These are phyloP conservation scores for Claviceps sorghi DNA, from an alignment of 2,329 filamentous ascomycete species.

Conservation along the genomic window DNA sequence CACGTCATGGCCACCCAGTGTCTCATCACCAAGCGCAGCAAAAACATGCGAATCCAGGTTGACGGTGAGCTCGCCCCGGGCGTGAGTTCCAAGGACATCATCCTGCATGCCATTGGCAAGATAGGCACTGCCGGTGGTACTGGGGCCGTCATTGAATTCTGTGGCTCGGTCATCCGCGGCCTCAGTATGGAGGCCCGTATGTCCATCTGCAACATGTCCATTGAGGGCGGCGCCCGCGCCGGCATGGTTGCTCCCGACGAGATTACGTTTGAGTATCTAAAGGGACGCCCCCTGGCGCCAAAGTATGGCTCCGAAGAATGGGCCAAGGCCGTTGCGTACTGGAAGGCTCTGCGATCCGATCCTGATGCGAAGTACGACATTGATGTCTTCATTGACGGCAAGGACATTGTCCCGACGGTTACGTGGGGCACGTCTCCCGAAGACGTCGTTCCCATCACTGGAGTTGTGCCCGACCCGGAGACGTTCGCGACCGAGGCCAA, in stretches of 20 bases:
- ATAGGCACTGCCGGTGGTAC: conserved; percentile 94
- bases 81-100: conserved; percentile 90
- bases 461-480: conserved; percentile 77
- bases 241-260: conserved; percentile 96
- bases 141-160: conserved; percentile 92
- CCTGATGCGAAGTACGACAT: conserved; percentile 79
- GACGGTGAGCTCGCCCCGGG: conserved; percentile 80
- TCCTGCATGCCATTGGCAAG: conserved; percentile 81
- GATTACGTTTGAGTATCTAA: conserved; percentile 87
- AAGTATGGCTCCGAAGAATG: conserved; percentile 73
- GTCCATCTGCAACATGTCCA: conserved; percentile 99
- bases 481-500: conserved; percentile 68
- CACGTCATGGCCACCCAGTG: conserved; percentile 96
- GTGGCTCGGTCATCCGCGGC: conserved; percentile 76
- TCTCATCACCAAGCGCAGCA: conserved; percentile 84
- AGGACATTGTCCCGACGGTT: conserved; percentile 84
- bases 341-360: conserved; percentile 75
- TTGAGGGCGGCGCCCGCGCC: conserved; percentile 86
- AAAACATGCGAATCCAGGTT: conserved; percentile 97
- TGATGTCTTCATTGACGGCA: conserved; percentile 77
- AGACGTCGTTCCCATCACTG: conserved; percentile 89
- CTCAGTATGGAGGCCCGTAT: conserved; percentile 95
- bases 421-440: conserved; percentile 97
- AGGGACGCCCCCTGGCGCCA: conserved; percentile 77
- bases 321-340: conserved; percentile 78